phyloP scores from a whole-genome alignment of 768 basidiomycete genomes.

The Strobilomyces dryophilus region DNA sequence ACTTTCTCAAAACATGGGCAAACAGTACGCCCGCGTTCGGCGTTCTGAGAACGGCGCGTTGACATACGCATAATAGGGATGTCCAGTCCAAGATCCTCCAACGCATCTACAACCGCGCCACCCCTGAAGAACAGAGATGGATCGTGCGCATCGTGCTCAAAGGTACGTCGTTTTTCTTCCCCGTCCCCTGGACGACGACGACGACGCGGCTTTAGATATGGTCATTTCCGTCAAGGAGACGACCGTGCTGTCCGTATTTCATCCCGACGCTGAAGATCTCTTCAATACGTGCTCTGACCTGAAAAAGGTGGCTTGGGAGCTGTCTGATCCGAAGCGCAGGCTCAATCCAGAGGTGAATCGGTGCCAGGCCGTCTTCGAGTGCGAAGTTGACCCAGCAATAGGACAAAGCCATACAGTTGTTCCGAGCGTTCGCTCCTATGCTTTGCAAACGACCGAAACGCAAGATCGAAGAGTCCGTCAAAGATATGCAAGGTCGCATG shows the following conservation, averaged over 20 bases:
- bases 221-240: constrained; percentile 91
- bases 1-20: constrained; percentile 64
- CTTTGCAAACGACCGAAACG: constrained; percentile 85
- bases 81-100: constrained; percentile 72
- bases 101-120: constrained; percentile 72
- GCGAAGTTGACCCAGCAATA: constrained; percentile 28
- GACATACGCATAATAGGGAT: constrained; percentile 47
- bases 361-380: too few relatives aligned
- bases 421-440: constrained; percentile 91
- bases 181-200: not conserved
- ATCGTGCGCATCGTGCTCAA: constrained; percentile 78
- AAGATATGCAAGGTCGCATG: constrained; percentile 70
- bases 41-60: not conserved
- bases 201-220: constrained; percentile 55
- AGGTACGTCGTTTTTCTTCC: not conserved
- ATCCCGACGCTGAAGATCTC: constrained; percentile 89
- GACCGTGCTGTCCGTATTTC: constrained; percentile 86
- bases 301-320: constrained; percentile 87
- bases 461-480: constrained; percentile 79
- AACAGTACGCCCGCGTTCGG: too few relatives aligned
- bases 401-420: constrained; percentile 83
- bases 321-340: constrained; percentile 72
- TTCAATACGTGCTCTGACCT: constrained; percentile 97
- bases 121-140: constrained; percentile 91
- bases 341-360: constrained; percentile 52